phyloP scores from a whole-genome alignment of 1,284 basidiomycete genomes.

The Dichomitus squalens region DNA sequence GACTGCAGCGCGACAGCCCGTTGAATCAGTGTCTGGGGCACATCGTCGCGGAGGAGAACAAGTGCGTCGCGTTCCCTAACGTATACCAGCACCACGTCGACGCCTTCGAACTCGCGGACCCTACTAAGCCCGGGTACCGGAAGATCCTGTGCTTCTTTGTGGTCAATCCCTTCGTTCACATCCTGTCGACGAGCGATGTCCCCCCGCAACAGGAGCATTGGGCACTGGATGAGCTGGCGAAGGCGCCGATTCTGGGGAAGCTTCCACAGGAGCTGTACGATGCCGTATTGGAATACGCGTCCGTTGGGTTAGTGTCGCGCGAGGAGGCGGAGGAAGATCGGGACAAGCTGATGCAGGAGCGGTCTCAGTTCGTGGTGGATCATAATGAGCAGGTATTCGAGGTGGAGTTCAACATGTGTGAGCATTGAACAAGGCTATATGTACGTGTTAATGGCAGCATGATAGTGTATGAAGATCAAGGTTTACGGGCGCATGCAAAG shows the following conservation, averaged over 20 bases:
- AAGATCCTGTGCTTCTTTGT: constrained; percentile 32
- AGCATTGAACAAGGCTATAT: not conserved
- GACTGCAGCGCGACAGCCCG: not conserved
- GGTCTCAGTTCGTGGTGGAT: no score
- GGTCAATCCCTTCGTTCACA: constrained; percentile 22
- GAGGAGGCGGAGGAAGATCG: constrained; percentile 10
- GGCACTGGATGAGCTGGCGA: not conserved
- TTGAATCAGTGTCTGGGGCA: not conserved
- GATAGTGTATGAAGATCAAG: no score
- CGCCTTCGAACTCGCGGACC: constrained; percentile 28
- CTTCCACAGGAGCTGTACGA: constrained; percentile 7
- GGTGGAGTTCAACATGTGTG: constrained; percentile 15
- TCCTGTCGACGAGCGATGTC: not conserved
- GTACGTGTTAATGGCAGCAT: no score
- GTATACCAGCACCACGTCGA: constrained; percentile 13
- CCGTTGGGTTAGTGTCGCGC: not conserved
- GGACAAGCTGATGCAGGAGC: constrained; percentile 13
- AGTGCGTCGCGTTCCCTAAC: not conserved
- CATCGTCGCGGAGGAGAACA: not conserved
- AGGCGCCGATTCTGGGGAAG: not conserved
- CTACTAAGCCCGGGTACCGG: constrained; percentile 25
- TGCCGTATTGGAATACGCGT: not conserved
- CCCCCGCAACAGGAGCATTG: not conserved
- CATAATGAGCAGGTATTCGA: constrained; percentile 8
- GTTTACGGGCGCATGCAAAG: no score